A percentile compares a stretch with the other conserved stretches of the same genome.
Evolutionary conservation across 345 rosid species (phyloP).

Genomic region (Pseudoturritis turrita): DNA sequence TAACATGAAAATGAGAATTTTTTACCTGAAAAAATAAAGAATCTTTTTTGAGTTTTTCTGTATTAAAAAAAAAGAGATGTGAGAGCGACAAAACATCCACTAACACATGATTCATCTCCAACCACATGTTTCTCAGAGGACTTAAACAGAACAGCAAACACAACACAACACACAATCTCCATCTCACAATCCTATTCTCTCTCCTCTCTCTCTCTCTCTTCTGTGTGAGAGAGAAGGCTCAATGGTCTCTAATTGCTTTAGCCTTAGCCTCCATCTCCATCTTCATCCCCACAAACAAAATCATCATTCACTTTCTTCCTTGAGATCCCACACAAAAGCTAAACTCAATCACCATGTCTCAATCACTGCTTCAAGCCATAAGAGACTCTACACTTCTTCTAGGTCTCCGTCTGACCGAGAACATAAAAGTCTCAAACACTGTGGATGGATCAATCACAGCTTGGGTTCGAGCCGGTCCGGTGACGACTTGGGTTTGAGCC

Average conservation of each 20-base stretch:
- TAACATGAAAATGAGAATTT: conserved; percentile 13
- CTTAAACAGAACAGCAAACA: conserved; percentile 15
- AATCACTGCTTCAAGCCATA: conserved; percentile 5
- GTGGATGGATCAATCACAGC: not conserved
- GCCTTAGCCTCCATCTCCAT: conserved; percentile 45
- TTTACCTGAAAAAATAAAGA: not conserved
- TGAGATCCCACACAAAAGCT: conserved; percentile 14
- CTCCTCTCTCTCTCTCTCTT: conserved; percentile 11
- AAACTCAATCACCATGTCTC: conserved; percentile 24
- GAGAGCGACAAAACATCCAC: conserved; percentile 16
- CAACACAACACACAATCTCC: conserved; percentile 32
- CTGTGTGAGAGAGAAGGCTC: conserved; percentile 2
- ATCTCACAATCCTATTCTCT: conserved; percentile 15
- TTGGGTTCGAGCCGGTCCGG: not conserved
- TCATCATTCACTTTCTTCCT: conserved; percentile 9
- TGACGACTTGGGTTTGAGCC: not conserved
- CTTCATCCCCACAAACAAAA: conserved; percentile 27
- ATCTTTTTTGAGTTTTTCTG: not conserved
- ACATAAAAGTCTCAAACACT: not conserved
- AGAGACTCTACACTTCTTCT: conserved; percentile 4
- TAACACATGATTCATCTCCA: conserved; percentile 27
- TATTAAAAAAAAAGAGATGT: conserved; percentile 5
- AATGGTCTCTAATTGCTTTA: conserved; percentile 57
- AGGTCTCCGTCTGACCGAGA: not conserved
- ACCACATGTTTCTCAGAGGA: conserved; percentile 20